Evolutionary conservation across 169 alveolate genomes (phyloP), one percentile per base, ranked within the genome.

Genomic region (Plasmodium yoelii): DNA sequence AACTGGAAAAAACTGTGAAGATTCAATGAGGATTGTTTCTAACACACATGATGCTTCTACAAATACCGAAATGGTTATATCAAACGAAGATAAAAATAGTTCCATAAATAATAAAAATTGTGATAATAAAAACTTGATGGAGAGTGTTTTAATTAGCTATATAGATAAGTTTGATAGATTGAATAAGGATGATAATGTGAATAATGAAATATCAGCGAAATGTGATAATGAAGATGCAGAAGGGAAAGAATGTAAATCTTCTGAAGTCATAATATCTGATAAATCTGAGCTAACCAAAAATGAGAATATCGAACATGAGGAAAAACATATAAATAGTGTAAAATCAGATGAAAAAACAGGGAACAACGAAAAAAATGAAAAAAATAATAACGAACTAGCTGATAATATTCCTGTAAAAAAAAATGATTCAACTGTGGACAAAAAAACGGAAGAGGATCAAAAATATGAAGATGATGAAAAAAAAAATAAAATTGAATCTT

Each of bases 81-180:
- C 42, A 34, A 34, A 34, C 5, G 42, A 34, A 34, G 42, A 34
- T 34, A 7, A 0, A 34, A 34, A 3, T 34, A 34, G 0, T 34
- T 34, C 42, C 7, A 34, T 5, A 34, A 70, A 53, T 13, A 2
- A n/a, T 18, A 70, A 70, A 53, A 26, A n/a, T 12, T 70, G 57
- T 12, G 22, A 22, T 24, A 22, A 51, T 3, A 71, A 71, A 34
- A 53, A 34, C 44, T 7, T 71, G 34, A 26, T 53, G 34, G 28
- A 55, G n/a, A 8, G 57, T n/a, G n/a, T 55, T 9, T 34, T 71
- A 28, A 28, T 53, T 28, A 71, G 56, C 26, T 53, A 71, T 28
- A 13, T 71, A 13, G 63, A 69, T 49, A 63, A 19, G 12, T 69
- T 24, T 69, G 80, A 69, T 15, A 69, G 49, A 26, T 49, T 44